phyloP scores from a whole-genome alignment of 306 rosid genomes.

The Citrullus mucosospermus region DNA sequence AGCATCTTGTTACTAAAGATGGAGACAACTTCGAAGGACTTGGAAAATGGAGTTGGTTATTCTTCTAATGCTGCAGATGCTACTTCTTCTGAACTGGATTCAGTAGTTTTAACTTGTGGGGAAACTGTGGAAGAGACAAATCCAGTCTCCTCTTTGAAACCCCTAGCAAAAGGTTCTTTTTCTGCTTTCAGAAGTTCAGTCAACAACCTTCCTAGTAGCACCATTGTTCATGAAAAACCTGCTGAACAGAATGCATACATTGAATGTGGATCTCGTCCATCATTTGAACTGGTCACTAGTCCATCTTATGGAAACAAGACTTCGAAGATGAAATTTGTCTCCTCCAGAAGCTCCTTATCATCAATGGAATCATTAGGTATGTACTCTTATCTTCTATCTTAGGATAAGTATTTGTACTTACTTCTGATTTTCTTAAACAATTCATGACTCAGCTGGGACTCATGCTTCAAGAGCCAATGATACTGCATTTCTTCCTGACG shows the following conservation, averaged over 20 bases:
- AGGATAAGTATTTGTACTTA: constrained; percentile 3
- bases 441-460: constrained; percentile 14
- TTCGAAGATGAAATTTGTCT: constrained; percentile 14
- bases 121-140: constrained; percentile 5
- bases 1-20: not conserved
- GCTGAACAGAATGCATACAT: constrained; percentile 19
- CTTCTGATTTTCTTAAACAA: constrained; percentile 6
- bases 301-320: constrained; percentile 17
- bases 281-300: constrained; percentile 12
- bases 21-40: constrained; percentile 7
- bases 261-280: constrained; percentile 5
- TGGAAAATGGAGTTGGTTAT: constrained; percentile 2
- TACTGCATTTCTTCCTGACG: constrained; percentile 12
- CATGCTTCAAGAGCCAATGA: constrained; percentile 15
- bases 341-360: constrained; percentile 18
- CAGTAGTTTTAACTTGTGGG: constrained; percentile 17
- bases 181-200: constrained; percentile 18
- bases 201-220: constrained; percentile 4
- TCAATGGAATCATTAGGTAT: constrained; percentile 32
- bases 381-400: constrained; percentile 14
- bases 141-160: constrained; percentile 14
- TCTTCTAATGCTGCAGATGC: constrained; percentile 11
- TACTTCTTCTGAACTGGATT: constrained; percentile 6
- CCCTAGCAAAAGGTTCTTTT: constrained; percentile 11
- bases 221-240: constrained; percentile 14